Evolutionary conservation across 768 basidiomycete genomes (phyloP).

Genomic region (Suillus subluteus): DNA sequence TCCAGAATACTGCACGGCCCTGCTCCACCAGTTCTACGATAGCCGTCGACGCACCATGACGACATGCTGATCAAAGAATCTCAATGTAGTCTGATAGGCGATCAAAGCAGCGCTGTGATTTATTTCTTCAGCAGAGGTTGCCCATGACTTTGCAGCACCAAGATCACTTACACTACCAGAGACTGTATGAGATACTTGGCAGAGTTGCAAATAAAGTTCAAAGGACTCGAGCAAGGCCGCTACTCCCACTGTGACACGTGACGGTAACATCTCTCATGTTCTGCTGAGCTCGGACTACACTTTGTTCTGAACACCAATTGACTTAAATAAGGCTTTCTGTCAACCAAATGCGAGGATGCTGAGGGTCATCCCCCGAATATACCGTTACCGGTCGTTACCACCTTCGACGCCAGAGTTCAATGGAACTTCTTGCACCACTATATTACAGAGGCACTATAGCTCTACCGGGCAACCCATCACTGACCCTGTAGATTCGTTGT

Average conservation of each 20-base stretch:
- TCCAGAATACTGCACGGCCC: background rate
- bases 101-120: conserved; percentile 30
- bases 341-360: conserved; percentile 5
- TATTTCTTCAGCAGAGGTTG: conserved; percentile 16
- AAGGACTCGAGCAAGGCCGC: background rate
- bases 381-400: background rate
- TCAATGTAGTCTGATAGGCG: conserved; percentile 31
- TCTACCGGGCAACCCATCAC: conserved; percentile 9
- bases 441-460: conserved; percentile 6
- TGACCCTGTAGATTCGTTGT: conserved; percentile 5
- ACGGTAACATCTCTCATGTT: background rate
- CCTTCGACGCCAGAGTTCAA: background rate
- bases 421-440: background rate
- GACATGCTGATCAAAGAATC: conserved; percentile 24
- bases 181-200: conserved; percentile 3
- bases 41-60: background rate
- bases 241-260: background rate
- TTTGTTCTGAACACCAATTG: background rate
- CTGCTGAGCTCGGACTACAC: background rate
- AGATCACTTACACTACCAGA: conserved; percentile 13
- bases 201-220: background rate
- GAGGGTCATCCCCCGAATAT: background rate
- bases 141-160: conserved; percentile 13
- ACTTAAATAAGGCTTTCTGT: background rate
- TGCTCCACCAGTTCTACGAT: conserved; percentile 5